Conservation (phyloP, 1,284 basidiomycete species). For the Marasmius fiardii region DNA sequence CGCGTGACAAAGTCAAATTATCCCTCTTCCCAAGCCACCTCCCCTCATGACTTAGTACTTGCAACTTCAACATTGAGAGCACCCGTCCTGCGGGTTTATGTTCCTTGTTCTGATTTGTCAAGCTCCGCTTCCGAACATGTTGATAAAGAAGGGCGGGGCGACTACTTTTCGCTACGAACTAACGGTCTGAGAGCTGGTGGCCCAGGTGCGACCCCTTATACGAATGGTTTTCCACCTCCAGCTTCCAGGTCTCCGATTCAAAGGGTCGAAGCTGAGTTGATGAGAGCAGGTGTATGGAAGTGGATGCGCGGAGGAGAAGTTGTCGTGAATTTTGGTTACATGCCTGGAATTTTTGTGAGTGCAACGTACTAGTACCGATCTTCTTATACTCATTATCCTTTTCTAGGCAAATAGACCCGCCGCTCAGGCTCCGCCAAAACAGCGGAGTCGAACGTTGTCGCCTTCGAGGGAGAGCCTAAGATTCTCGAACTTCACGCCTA, state of each 20-base stretch:
- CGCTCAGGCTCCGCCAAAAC: background rate
- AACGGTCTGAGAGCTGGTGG: background rate
- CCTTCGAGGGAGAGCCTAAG: background rate
- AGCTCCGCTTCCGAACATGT: conserved; percentile 28
- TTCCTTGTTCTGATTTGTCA: conserved; percentile 59
- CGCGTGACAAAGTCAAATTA: background rate
- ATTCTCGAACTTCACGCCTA: background rate
- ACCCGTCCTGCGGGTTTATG: conserved; percentile 70
- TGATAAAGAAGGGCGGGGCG: background rate
- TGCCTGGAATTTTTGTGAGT: conserved; percentile 33
- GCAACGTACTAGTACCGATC: background rate
- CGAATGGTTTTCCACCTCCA: background rate
- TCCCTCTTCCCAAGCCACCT: conserved; percentile 21
- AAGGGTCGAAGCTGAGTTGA: conserved; percentile 62
- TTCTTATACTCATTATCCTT: background rate
- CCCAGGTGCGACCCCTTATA: background rate
- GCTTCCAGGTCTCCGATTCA: conserved; percentile 26
- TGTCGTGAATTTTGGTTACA: conserved; percentile 74
- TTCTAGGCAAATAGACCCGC: background rate
- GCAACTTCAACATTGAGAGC: conserved; percentile 64
- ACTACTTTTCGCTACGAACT: background rate
- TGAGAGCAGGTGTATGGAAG: conserved; percentile 61
- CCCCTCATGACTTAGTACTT: conserved; percentile 58
- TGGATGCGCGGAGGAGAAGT: conserved; percentile 71
- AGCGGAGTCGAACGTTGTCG: background rate